phyloP scores from a whole-genome alignment of 331 rosid species.

The Phaseolus coccineus region DNA sequence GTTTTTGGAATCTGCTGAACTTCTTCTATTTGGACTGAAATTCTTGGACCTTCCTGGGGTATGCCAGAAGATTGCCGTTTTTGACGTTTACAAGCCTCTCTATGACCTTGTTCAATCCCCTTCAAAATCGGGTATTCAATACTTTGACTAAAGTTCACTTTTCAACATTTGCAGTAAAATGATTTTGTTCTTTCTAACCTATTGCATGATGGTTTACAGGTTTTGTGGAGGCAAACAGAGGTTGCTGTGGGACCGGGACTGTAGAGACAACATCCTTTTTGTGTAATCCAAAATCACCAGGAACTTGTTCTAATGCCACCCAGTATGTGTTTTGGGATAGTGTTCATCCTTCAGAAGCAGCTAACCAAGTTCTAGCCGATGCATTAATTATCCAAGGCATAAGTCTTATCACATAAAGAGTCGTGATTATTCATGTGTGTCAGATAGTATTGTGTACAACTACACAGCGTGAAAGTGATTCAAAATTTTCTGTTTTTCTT shows the following conservation, averaged over 20 bases:
- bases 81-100: conserved; percentile 81
- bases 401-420: conserved; percentile 56
- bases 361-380: conserved; percentile 82
- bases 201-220: conserved; percentile 51
- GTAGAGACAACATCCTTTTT: conserved; percentile 67
- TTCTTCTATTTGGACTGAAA: conserved; percentile 36
- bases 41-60: conserved; percentile 56
- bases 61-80: conserved; percentile 66
- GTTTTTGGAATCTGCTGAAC: conserved; percentile 48
- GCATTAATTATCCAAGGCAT: conserved; percentile 66
- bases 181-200: conserved; percentile 1
- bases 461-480: conserved; percentile 42
- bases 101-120: conserved; percentile 69
- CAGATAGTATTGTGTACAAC: conserved; percentile 8
- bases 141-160: too few species aligned
- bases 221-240: conserved; percentile 80
- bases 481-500: conserved; percentile 38
- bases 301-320: conserved; percentile 87
- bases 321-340: conserved; percentile 91
- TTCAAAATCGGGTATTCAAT: conserved; percentile 56
- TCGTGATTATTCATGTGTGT: background rate
- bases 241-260: conserved; percentile 87
- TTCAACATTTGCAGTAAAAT: conserved; percentile 27
- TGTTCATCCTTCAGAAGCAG: conserved; percentile 87
- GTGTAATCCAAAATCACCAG: conserved; percentile 76